phyloP scores from a whole-genome alignment of 371 early-diverging fungal genomes.

The Entomophthora muscae region DNA sequence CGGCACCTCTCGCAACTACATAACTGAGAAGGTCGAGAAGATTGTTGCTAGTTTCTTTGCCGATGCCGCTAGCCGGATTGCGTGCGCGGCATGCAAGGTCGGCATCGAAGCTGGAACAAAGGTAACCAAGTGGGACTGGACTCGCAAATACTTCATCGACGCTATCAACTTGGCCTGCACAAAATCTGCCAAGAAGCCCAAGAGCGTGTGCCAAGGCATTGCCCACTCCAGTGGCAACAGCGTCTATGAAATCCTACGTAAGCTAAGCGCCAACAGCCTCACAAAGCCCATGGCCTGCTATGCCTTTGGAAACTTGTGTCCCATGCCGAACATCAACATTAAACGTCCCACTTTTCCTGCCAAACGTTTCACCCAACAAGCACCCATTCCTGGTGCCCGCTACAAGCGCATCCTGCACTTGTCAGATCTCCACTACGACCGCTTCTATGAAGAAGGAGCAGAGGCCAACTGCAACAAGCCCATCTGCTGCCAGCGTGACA shows the following conservation, averaged over 20 bases:
- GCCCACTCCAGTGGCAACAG: not conserved
- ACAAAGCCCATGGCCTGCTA: not conserved
- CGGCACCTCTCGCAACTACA: not conserved
- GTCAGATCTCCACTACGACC: conserved; percentile 2
- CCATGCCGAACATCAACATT: not conserved
- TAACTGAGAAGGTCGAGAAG: not conserved
- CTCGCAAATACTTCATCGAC: not conserved
- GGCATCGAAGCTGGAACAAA: not conserved
- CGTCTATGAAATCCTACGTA: not conserved
- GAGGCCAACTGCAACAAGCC: conserved; percentile 13
- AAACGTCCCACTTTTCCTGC: not conserved
- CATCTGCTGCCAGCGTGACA: conserved; percentile 14
- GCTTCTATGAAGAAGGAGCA: not conserved
- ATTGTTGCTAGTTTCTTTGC: not conserved
- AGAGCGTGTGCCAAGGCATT: not conserved
- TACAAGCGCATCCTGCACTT: not conserved
- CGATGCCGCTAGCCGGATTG: not conserved
- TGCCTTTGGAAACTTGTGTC: not conserved
- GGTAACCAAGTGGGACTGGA: not conserved
- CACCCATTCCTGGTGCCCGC: no score
- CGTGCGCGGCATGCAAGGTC: not conserved
- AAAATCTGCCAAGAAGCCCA: not conserved
- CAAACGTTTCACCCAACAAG: not conserved
- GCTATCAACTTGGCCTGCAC: not conserved
- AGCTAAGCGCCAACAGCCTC: not conserved